A percentile compares a stretch with the other conserved stretches of the same genome.
These are phyloP conservation scores for Sclerotinia subarctica DNA, from an alignment of 2,329 filamentous ascomycete genomes.

Conservation along the genomic window DNA sequence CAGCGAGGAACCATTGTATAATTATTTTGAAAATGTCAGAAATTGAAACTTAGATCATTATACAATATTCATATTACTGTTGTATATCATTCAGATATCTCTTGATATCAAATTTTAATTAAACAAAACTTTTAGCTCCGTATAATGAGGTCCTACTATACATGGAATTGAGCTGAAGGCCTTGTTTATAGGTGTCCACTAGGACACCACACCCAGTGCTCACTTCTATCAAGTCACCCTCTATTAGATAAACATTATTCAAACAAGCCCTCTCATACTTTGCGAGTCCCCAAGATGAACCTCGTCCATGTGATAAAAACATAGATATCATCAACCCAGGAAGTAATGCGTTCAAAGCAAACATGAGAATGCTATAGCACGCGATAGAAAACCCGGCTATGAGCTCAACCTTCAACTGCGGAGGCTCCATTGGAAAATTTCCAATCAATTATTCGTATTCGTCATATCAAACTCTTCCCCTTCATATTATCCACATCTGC, in stretches of 20 bases:
- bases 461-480: not conserved
- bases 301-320: not conserved
- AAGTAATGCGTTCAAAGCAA: not conserved
- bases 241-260: conserved; percentile 62
- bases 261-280: too few species aligned
- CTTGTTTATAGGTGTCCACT: too few species aligned
- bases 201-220: too few species aligned
- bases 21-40: too few species aligned
- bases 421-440: not conserved
- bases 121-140: too few species aligned
- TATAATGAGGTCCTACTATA: too few species aligned
- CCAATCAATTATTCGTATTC: not conserved
- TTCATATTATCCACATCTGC: conserved; percentile 23
- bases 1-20: too few species aligned
- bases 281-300: not conserved
- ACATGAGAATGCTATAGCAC: not conserved
- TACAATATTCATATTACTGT: too few species aligned
- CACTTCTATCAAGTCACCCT: not conserved
- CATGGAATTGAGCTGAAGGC: too few species aligned
- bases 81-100: too few species aligned
- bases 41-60: too few species aligned
- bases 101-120: not conserved
- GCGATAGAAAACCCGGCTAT: not conserved
- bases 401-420: not conserved
- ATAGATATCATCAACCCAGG: not conserved